A percentile compares a stretch with the other conserved stretches of the same genome.
phyloP scores from a whole-genome alignment of 352 stramenopile genomes.

The Pythium grandisporangium region DNA sequence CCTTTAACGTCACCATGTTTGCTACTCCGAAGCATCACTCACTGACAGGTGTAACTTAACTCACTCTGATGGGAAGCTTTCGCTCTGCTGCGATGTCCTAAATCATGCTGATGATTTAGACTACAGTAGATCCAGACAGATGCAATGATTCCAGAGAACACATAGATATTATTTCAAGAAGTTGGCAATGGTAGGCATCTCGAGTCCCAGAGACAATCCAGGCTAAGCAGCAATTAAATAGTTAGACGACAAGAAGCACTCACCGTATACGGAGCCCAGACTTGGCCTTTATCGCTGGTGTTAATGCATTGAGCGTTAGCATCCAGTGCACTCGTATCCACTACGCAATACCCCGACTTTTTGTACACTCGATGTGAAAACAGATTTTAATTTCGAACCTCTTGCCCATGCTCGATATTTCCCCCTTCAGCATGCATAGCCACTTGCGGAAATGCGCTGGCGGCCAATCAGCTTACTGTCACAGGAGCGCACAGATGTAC shows the following conservation, averaged over 20 bases:
- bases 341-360: slow-evolving; percentile 4
- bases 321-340: slow-evolving; percentile 25
- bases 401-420: too few species aligned
- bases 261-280: slow-evolving; percentile 3
- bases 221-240: background rate
- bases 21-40: too few species aligned
- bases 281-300: slow-evolving; percentile 8
- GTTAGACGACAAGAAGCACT: slow-evolving; percentile 2
- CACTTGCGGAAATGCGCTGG: too few species aligned
- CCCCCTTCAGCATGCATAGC: too few species aligned
- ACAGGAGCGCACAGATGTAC: slow-evolving; percentile 19
- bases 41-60: too few species aligned
- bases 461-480: too few species aligned
- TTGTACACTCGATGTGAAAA: slow-evolving; percentile 19
- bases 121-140: background rate
- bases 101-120: background rate
- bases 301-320: slow-evolving; percentile 16
- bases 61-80: too few species aligned
- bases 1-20: too few species aligned
- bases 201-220: background rate
- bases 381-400: slow-evolving; percentile 28
- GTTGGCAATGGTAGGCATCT: too few species aligned
- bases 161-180: too few species aligned
- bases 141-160: background rate
- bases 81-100: too few species aligned